A percentile compares a stretch with the other conserved stretches of the same genome.
These are phyloP conservation scores for Mesostigma viride DNA, from an alignment of 139 green algal genomes.

Conservation along the genomic window DNA sequence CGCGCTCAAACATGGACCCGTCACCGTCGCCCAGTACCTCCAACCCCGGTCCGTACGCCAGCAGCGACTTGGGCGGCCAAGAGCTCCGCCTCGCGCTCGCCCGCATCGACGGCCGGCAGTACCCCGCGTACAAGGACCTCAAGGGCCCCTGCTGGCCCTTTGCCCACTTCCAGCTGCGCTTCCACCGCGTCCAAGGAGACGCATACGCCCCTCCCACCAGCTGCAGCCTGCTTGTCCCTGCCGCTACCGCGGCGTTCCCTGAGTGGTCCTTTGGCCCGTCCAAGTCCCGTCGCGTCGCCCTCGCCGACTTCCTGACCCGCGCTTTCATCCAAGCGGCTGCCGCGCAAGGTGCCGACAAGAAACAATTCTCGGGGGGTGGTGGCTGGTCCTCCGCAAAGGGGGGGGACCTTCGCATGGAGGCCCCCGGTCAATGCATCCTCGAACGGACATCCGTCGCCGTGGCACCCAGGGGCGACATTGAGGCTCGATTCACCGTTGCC, in stretches of 20 bases:
- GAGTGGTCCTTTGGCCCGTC: too few relatives aligned
- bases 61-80: too few relatives aligned
- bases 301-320: slow-evolving; percentile 51
- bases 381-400: slow-evolving; percentile 54
- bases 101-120: slow-evolving; percentile 40
- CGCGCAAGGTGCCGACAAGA: slow-evolving; percentile 27
- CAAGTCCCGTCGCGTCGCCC: too few relatives aligned
- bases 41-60: too few relatives aligned
- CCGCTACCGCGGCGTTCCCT: too few relatives aligned
- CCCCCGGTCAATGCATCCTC: slow-evolving; percentile 35
- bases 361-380: slow-evolving; percentile 17
- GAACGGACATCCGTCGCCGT: slow-evolving; percentile 49
- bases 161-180: slow-evolving; percentile 17
- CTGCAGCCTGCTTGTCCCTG: too few relatives aligned
- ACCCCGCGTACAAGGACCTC: slow-evolving; percentile 47
- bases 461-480: slow-evolving; percentile 24
- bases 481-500: slow-evolving; percentile 56
- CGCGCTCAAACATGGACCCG: background rate
- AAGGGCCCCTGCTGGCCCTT: slow-evolving; percentile 30
- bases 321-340: slow-evolving; percentile 35
- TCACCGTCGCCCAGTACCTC: background rate
- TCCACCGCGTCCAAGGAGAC: background rate
- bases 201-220: background rate
- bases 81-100: slow-evolving; percentile 23
- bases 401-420: slow-evolving; percentile 56